These are phyloP conservation scores for Kluyveromyces starmeri DNA, from an alignment of 805 yeast species.

Conservation along the genomic window DNA sequence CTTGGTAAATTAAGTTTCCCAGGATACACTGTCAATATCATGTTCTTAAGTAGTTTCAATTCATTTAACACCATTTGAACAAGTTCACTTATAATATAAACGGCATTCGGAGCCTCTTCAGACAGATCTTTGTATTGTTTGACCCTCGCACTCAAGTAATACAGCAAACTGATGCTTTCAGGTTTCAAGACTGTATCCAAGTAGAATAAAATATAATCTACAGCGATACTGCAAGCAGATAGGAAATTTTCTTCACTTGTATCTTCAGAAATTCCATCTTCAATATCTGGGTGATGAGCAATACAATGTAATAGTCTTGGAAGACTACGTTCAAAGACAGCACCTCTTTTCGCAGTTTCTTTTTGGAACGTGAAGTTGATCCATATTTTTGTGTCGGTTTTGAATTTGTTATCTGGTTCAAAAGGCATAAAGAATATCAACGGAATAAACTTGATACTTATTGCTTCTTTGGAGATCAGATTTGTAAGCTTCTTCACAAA, in stretches of 20 bases:
- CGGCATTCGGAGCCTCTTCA: constrained; percentile 22
- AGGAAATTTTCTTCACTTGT: constrained; percentile 25
- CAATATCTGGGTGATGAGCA: constrained; percentile 53
- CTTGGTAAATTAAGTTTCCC: constrained; percentile 61
- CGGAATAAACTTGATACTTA: constrained; percentile 61
- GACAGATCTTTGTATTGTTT: constrained; percentile 66
- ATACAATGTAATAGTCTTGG: constrained; percentile 60
- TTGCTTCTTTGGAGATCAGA: constrained; percentile 38
- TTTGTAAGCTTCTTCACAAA: constrained; percentile 45
- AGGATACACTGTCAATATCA: constrained; percentile 77
- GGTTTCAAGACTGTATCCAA: constrained; percentile 50
- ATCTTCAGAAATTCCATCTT: constrained; percentile 44
- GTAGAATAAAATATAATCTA: constrained; percentile 52
- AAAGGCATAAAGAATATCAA: constrained; percentile 65
- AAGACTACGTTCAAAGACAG: constrained; percentile 56
- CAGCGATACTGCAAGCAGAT: constrained; percentile 44
- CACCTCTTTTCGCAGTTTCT: constrained; percentile 30
- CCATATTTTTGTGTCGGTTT: constrained; percentile 56
- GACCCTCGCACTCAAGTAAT: constrained; percentile 66
- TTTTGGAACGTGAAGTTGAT: constrained; percentile 44
- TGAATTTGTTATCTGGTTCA: constrained; percentile 54
- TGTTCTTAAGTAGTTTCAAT: constrained; percentile 45
- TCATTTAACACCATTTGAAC: constrained; percentile 58
- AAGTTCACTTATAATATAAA: constrained; percentile 66
- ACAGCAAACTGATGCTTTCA: constrained; percentile 63